A percentile compares a stretch with the other conserved stretches of the same genome.
Evolutionary conservation across 805 yeast species (phyloP).

Genomic region (Dipodascopsis tothii): DNA sequence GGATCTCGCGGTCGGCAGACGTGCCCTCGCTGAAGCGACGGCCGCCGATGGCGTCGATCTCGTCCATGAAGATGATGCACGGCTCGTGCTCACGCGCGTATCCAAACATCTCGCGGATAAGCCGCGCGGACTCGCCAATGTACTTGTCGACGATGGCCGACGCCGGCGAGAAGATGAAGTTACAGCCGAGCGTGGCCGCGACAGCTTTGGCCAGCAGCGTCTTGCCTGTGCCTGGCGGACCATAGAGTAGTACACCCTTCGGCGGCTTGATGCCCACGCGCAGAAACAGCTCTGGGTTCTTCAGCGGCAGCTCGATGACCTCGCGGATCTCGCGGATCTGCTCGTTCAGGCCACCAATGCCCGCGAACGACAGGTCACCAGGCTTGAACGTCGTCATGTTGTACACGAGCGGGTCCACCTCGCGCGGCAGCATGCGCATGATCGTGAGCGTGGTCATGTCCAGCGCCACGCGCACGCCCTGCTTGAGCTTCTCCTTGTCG

Average conservation of each 20-base stretch:
- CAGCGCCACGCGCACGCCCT: conserved; percentile 91
- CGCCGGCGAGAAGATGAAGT: conserved; percentile 96
- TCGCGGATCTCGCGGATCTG: conserved; percentile 95
- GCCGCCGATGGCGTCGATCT: conserved; percentile 98
- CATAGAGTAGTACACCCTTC: conserved; percentile 90
- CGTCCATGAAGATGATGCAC: conserved; percentile 97
- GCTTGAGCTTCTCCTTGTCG: conserved; percentile 70
- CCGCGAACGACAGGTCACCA: conserved; percentile 90
- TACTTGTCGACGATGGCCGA: conserved; percentile 96
- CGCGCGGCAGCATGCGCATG: conserved; percentile 94
- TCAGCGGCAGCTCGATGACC: conserved; percentile 92
- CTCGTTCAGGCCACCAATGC: conserved; percentile 92
- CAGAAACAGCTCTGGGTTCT: conserved; percentile 90
- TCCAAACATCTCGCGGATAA: conserved; percentile 95
- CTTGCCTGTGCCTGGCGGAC: conserved; percentile 99
- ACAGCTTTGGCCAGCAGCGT: conserved; percentile 94
- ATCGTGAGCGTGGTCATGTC: conserved; percentile 97
- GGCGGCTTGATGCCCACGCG: conserved; percentile 99
- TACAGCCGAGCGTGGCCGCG: conserved; percentile 97
- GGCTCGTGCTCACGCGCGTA: conserved; percentile 98
- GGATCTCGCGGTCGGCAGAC: conserved; percentile 96
- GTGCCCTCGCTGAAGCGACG: conserved; percentile 97
- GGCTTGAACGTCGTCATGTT: conserved; percentile 97
- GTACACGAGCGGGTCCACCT: conserved; percentile 95
- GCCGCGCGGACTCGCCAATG: conserved; percentile 94